Evolutionary conservation across 106 monocot genomes (phyloP).

Genomic region (Xerophyta viscosa): DNA sequence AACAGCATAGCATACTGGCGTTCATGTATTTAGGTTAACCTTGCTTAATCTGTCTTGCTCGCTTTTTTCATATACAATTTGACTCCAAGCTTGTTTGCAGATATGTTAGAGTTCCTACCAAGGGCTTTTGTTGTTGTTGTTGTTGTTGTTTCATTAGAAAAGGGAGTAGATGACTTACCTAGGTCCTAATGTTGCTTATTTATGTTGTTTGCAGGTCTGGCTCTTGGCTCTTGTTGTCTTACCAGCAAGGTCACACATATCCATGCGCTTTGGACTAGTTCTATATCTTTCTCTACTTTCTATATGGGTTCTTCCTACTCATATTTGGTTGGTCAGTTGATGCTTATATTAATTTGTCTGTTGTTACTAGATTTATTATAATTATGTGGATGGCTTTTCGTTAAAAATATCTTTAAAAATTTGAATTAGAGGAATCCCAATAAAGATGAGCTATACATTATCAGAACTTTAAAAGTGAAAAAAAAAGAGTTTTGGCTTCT

Average conservation of each 20-base stretch:
- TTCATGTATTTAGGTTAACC: too few relatives aligned
- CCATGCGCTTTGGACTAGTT: conserved; percentile 78
- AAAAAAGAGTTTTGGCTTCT: too few relatives aligned
- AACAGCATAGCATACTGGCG: too few relatives aligned
- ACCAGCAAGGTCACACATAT: conserved; percentile 89
- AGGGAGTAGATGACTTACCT: not conserved
- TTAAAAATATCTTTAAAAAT: too few relatives aligned
- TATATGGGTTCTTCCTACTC: conserved; percentile 69
- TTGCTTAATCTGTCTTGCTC: too few relatives aligned
- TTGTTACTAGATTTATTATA: too few relatives aligned
- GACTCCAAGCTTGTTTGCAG: too few relatives aligned
- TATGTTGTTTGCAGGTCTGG: conserved; percentile 57
- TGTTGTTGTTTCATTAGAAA: not conserved
- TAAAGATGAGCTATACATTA: too few relatives aligned
- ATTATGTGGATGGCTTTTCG: too few relatives aligned
- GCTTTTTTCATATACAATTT: too few relatives aligned
- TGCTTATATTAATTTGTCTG: not conserved
- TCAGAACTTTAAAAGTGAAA: too few relatives aligned
- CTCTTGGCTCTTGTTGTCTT: conserved; percentile 81
- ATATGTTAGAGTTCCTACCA: not conserved
- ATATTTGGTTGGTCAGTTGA: conserved; percentile 73
- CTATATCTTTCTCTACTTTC: conserved; percentile 69
- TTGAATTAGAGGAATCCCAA: too few relatives aligned
- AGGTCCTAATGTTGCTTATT: not conserved
- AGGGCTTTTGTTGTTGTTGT: not conserved